A percentile compares a stretch with the other conserved stretches of the same genome.
Conservation (phyloP, 805 yeast species). For the Candida insectalens region DNA sequence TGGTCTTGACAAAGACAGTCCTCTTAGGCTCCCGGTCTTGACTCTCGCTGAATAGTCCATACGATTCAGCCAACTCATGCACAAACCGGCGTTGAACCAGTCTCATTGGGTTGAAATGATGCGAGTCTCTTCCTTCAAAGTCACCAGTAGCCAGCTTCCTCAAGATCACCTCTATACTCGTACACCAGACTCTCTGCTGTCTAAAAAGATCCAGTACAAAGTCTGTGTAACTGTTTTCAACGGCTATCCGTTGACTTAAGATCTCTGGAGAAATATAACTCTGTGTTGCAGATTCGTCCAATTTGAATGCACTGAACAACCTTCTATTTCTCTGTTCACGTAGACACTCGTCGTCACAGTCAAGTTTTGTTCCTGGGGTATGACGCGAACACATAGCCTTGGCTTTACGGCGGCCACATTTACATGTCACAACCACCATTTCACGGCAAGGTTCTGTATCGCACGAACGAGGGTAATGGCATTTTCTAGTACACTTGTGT, state of each 20-base stretch:
- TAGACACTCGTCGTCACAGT: slow-evolving; percentile 68
- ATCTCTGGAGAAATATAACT: slow-evolving; percentile 9
- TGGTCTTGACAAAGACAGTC: slow-evolving; percentile 50
- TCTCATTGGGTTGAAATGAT: slow-evolving; percentile 69
- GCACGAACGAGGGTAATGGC: slow-evolving; percentile 54
- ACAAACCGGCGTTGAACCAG: slow-evolving; percentile 60
- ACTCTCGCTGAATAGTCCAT: slow-evolving; percentile 52
- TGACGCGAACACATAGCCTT: slow-evolving; percentile 40
- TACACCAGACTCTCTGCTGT: slow-evolving; percentile 62
- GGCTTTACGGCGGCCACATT: slow-evolving; percentile 49
- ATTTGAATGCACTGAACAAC: slow-evolving; percentile 52
- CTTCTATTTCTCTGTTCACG: slow-evolving; percentile 47
- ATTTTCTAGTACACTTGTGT: slow-evolving; percentile 52
- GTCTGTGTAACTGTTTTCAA: slow-evolving; percentile 34
- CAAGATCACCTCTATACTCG: slow-evolving; percentile 46
- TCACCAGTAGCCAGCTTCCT: slow-evolving; percentile 36
- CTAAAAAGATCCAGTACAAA: slow-evolving; percentile 35
- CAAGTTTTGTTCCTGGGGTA: slow-evolving; percentile 29
- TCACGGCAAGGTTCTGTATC: slow-evolving; percentile 45
- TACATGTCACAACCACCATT: slow-evolving; percentile 42
- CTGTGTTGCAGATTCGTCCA: slow-evolving; percentile 4
- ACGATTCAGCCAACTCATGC: slow-evolving; percentile 56
- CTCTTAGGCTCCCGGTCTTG: slow-evolving; percentile 79
- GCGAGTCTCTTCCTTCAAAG: slow-evolving; percentile 23
- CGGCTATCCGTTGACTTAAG: slow-evolving; percentile 13